A percentile compares a stretch with the other conserved stretches of the same genome.
These are phyloP conservation scores for Maudiozyma bulderi DNA, from an alignment of 805 yeast genomes.

Conservation along the genomic window DNA sequence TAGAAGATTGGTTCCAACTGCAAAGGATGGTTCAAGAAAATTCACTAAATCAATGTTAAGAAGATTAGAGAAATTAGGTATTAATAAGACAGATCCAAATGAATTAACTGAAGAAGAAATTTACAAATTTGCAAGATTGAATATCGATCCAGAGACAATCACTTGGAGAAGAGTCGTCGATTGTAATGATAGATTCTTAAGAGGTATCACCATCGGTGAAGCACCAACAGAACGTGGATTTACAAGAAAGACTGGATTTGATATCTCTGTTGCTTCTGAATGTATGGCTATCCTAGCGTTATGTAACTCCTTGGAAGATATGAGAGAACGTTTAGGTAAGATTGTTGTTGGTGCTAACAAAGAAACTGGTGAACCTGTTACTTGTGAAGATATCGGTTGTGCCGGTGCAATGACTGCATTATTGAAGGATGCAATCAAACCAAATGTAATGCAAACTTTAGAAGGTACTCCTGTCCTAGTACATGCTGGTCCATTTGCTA, in stretches of 20 bases:
- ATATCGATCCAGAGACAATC: slow-evolving; percentile 70
- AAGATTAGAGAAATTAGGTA: slow-evolving; percentile 60
- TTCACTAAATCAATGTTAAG: slow-evolving; percentile 61
- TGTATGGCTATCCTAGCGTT: slow-evolving; percentile 79
- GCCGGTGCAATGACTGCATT: slow-evolving; percentile 81
- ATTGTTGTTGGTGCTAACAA: slow-evolving; percentile 66
- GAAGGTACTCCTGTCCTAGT: slow-evolving; percentile 84
- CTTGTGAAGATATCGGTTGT: slow-evolving; percentile 77
- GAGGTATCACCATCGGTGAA: slow-evolving; percentile 72
- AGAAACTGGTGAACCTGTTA: slow-evolving; percentile 55
- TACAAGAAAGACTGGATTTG: slow-evolving; percentile 68
- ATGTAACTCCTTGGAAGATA: slow-evolving; percentile 57
- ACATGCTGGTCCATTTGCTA: slow-evolving; percentile 86
- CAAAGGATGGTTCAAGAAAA: slow-evolving; percentile 57
- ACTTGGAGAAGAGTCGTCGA: slow-evolving; percentile 81
- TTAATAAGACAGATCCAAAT: slow-evolving; percentile 60
- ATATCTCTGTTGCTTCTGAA: slow-evolving; percentile 78
- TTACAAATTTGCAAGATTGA: slow-evolving; percentile 53
- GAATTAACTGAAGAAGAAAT: slow-evolving; percentile 63
- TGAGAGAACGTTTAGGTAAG: slow-evolving; percentile 65
- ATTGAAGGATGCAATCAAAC: slow-evolving; percentile 73
- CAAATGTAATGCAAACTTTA: slow-evolving; percentile 78
- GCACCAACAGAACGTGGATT: slow-evolving; percentile 74
- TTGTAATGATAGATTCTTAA: slow-evolving; percentile 69
- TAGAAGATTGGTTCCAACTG: slow-evolving; percentile 59